Evolutionary conservation across 306 rosid genomes (phyloP).

Genomic region (Prunus armeniaca): DNA sequence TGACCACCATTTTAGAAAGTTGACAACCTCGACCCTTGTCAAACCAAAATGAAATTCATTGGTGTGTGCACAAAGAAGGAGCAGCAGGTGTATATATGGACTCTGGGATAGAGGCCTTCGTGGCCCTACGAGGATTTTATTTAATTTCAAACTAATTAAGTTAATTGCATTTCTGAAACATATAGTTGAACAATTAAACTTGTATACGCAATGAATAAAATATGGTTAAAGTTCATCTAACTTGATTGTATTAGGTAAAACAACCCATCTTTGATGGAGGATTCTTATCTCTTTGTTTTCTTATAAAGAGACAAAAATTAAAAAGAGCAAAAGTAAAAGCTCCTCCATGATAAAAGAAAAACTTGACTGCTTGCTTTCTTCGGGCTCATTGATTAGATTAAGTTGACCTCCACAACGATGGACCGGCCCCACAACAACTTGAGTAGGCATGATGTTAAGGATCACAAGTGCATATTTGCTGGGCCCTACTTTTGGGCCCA

Average conservation of each 20-base stretch:
- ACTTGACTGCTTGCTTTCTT: not conserved
- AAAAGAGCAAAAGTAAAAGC: not conserved
- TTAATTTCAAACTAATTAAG: not conserved
- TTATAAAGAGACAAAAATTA: slow-evolving; percentile 4
- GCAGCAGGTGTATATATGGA: no score
- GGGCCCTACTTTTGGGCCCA: slow-evolving; percentile 3
- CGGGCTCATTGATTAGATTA: slow-evolving; percentile 31
- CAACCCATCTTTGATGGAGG: not conserved
- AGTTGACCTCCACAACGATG: slow-evolving; percentile 42
- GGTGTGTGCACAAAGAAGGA: no score
- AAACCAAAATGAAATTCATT: not conserved
- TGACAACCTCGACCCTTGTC: not conserved
- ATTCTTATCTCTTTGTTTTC: not conserved
- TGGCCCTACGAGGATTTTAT: not conserved
- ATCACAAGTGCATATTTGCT: not conserved
- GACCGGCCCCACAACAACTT: slow-evolving; percentile 15
- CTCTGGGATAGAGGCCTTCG: not conserved
- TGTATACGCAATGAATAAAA: not conserved
- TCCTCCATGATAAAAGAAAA: not conserved
- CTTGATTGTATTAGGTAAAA: not conserved
- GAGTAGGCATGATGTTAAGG: slow-evolving; percentile 7
- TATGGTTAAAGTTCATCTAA: not conserved
- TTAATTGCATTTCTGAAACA: not conserved
- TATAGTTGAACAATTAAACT: not conserved
- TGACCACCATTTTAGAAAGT: not conserved